Evolutionary conservation across 2,329 filamentous ascomycete species (phyloP).

Genomic region (Monosporascus sp.): DNA sequence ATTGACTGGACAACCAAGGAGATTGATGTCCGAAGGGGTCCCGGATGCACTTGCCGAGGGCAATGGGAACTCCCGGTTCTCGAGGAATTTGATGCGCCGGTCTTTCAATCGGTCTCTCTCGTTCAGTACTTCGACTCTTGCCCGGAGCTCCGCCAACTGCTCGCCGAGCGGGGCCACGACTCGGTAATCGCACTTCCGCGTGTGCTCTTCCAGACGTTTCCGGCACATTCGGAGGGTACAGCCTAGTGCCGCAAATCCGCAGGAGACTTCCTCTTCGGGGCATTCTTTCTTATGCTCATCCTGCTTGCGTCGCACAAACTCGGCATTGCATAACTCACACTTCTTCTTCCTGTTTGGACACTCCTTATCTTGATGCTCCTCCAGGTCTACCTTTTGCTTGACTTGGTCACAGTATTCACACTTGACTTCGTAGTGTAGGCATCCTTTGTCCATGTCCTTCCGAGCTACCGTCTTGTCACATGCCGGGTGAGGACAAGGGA

Average conservation of each 20-base stretch:
- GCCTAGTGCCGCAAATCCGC: constrained; percentile 45
- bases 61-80: constrained; percentile 28
- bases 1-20: constrained; percentile 17
- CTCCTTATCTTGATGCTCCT: constrained; percentile 36
- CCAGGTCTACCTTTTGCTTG: constrained; percentile 44
- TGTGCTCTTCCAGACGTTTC: constrained; percentile 40
- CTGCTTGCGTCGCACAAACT: constrained; percentile 40
- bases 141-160: constrained; percentile 42
- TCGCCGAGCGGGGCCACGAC: constrained; percentile 45
- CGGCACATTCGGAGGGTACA: constrained; percentile 39
- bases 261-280: constrained; percentile 32
- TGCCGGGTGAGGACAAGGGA: constrained; percentile 48
- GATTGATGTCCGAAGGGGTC: constrained; percentile 19
- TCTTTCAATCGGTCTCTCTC: constrained; percentile 36
- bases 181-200: constrained; percentile 46
- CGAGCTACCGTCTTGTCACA: constrained; percentile 49
- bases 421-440: constrained; percentile 46
- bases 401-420: constrained; percentile 51
- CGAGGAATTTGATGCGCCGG: constrained; percentile 37
- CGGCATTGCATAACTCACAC: constrained; percentile 45
- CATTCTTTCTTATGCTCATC: constrained; percentile 46
- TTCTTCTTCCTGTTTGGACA: constrained; percentile 43
- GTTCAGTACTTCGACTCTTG: constrained; percentile 41
- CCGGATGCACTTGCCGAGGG: constrained; percentile 17
- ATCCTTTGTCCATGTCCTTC: constrained; percentile 46